Evolutionary conservation across 116 monocot genomes (phyloP).

Genomic region (Zostera marina): DNA sequence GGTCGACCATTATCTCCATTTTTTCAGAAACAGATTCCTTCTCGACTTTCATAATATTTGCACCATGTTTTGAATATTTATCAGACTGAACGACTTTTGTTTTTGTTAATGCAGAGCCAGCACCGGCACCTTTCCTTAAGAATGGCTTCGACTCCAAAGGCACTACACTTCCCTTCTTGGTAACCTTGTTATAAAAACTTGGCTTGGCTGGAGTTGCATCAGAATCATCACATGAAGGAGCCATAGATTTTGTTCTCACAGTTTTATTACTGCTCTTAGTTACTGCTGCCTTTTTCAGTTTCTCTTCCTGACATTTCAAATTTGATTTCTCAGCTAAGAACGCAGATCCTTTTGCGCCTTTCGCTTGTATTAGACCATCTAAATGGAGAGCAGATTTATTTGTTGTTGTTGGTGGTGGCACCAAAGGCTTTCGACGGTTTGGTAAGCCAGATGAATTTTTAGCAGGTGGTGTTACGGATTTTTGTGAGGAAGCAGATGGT

Average conservation of each 20-base stretch:
- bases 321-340: conserved; percentile 16
- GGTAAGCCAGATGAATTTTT: conserved; percentile 22
- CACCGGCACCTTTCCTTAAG: conserved; percentile 46
- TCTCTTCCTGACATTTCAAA: conserved; percentile 36
- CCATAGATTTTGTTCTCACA: conserved; percentile 18
- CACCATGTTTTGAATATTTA: conserved; percentile 35
- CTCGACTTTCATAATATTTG: conserved; percentile 20
- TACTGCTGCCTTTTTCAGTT: conserved; percentile 19
- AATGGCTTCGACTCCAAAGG: conserved; percentile 86
- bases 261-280: conserved; percentile 27
- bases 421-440: conserved; percentile 27
- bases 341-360: conserved; percentile 31
- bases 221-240: conserved; percentile 31
- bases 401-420: conserved; percentile 17
- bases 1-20: conserved; percentile 6
- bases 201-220: conserved; percentile 29
- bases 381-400: conserved; percentile 25
- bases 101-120: conserved; percentile 13
- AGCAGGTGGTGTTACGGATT: conserved; percentile 22
- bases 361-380: conserved; percentile 23
- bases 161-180: conserved; percentile 83
- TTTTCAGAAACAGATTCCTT: conserved; percentile 15
- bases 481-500: conserved; percentile 32
- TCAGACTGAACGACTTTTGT: conserved; percentile 28
- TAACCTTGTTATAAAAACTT: conserved; percentile 62